phyloP scores from a whole-genome alignment of 202 grass and related monocot species.

The Zoysia matrella region DNA sequence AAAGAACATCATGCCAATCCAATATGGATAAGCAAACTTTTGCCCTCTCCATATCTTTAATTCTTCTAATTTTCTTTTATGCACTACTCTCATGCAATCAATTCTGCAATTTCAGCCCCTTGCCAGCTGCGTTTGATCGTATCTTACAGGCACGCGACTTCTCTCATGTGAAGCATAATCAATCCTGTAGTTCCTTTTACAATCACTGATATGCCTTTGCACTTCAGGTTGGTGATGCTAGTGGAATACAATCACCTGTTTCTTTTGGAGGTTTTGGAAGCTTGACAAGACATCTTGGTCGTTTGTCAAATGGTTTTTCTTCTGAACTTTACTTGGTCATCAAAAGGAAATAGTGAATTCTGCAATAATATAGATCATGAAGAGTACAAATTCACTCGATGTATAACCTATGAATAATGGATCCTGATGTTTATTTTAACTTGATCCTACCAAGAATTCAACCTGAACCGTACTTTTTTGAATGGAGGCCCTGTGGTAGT shows the following conservation, averaged over 20 bases:
- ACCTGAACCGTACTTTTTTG: background rate
- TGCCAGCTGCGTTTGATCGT: slow-evolving; percentile 85
- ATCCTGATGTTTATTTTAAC: background rate
- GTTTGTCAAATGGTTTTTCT: slow-evolving; percentile 74
- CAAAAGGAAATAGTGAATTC: slow-evolving; percentile 4
- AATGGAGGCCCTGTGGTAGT: no score
- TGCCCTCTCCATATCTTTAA: background rate
- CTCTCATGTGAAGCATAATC: slow-evolving; percentile 18
- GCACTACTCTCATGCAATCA: slow-evolving; percentile 24
- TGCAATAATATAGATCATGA: background rate
- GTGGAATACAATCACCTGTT: slow-evolving; percentile 97
- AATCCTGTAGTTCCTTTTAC: slow-evolving; percentile 32
- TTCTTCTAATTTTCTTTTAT: slow-evolving; percentile 15
- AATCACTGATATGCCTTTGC: slow-evolving; percentile 29
- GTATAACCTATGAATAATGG: background rate
- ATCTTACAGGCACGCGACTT: slow-evolving; percentile 73
- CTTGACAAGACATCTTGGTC: slow-evolving; percentile 82
- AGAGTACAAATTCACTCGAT: slow-evolving; percentile 20
- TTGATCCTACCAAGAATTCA: background rate
- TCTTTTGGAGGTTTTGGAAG: slow-evolving; percentile 98
- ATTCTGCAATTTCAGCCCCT: slow-evolving; percentile 64
- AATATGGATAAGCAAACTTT: slow-evolving; percentile 9
- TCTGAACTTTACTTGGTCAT: slow-evolving; percentile 18
- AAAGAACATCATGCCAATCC: background rate
- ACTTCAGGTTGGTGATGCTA: slow-evolving; percentile 91